These are phyloP conservation scores for Lignosus rhinocerotis DNA, from an alignment of 1,284 basidiomycete genomes.

Conservation along the genomic window DNA sequence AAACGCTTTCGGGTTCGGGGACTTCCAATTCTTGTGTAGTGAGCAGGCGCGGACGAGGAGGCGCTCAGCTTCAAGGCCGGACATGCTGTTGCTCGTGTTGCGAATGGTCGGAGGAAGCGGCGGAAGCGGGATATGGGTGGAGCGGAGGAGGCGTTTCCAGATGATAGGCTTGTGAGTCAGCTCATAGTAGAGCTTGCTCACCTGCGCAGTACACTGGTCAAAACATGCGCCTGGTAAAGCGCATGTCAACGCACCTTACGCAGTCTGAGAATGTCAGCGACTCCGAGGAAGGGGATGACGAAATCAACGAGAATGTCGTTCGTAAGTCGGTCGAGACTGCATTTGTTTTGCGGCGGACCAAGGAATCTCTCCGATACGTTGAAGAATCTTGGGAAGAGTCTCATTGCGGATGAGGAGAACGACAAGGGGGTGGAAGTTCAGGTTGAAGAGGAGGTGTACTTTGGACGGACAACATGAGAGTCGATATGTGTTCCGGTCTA, in stretches of 20 bases:
- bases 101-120: slow-evolving; percentile 61
- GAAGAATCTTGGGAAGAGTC: background rate
- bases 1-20: slow-evolving; percentile 15
- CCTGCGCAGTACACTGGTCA: background rate
- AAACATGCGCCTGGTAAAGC: background rate
- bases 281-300: slow-evolving; percentile 18
- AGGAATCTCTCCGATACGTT: slow-evolving; percentile 4
- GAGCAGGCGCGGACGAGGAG: slow-evolving; percentile 62
- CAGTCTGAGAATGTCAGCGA: slow-evolving; percentile 21
- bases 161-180: slow-evolving; percentile 59
- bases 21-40: slow-evolving; percentile 43
- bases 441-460: background rate
- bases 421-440: background rate
- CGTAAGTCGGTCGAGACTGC: slow-evolving; percentile 18
- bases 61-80: slow-evolving; percentile 61
- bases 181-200: slow-evolving; percentile 24
- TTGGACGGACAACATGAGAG: no score
- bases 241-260: slow-evolving; percentile 17
- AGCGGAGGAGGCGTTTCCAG: slow-evolving; percentile 64
- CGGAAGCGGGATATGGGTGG: slow-evolving; percentile 56
- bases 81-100: slow-evolving; percentile 42
- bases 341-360: background rate
- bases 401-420: background rate
- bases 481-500: no score
- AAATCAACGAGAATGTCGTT: slow-evolving; percentile 25